Evolutionary conservation across 2,329 filamentous ascomycete genomes (phyloP).

Genomic region (Beauveria sp.): DNA sequence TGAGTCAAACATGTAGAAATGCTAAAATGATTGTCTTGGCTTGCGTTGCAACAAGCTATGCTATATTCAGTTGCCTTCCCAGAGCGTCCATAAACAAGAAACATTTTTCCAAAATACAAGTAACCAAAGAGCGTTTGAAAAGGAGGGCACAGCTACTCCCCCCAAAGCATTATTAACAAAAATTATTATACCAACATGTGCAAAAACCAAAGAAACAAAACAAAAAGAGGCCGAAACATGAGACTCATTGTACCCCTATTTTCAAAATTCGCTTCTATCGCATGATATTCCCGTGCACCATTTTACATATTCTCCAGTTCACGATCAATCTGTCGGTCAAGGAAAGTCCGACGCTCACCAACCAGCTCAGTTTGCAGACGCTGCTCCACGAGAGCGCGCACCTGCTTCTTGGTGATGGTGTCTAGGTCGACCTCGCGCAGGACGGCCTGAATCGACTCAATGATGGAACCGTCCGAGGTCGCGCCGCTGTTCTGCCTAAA

Average conservation of each 20-base stretch:
- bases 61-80: background rate
- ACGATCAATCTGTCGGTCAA: slow-evolving; percentile 87
- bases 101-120: background rate
- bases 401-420: slow-evolving; percentile 97
- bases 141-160: background rate
- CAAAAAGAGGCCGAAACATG: background rate
- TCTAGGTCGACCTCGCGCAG: slow-evolving; percentile 86
- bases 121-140: background rate
- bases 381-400: slow-evolving; percentile 85
- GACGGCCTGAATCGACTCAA: slow-evolving; percentile 76
- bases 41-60: background rate
- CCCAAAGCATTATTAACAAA: slow-evolving; percentile 3
- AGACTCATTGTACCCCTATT: slow-evolving; percentile 1
- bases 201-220: background rate
- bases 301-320: slow-evolving; percentile 87
- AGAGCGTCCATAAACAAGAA: background rate
- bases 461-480: slow-evolving; percentile 71
- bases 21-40: background rate
- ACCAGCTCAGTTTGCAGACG: slow-evolving; percentile 81
- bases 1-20: background rate
- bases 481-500: slow-evolving; percentile 54
- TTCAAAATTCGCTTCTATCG: background rate
- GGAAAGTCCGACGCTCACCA: slow-evolving; percentile 79
- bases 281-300: background rate
- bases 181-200: background rate